Evolutionary conservation across 768 basidiomycete genomes (phyloP).

Genomic region (Tricholoma hemisulphureum): DNA sequence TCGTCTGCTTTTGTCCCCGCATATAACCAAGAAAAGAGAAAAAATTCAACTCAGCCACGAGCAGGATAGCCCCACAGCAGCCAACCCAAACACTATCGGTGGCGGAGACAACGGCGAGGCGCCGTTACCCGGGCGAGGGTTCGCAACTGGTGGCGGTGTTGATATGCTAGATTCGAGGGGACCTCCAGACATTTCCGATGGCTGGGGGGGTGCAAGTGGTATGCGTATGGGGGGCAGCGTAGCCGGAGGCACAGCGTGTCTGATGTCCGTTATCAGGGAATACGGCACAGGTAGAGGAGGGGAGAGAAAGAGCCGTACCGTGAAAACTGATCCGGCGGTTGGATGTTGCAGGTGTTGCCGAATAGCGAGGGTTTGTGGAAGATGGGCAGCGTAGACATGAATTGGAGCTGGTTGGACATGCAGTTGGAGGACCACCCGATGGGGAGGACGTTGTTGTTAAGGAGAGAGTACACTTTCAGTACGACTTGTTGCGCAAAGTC

Average conservation of each 20-base stretch:
- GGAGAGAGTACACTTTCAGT: conserved; percentile 22
- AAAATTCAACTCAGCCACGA: no score
- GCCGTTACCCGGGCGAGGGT: not conserved
- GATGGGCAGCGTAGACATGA: conserved; percentile 19
- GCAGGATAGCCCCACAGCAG: no score
- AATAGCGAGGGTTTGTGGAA: conserved; percentile 27
- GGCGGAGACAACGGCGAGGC: not conserved
- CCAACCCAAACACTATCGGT: no score
- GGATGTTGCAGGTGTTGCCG: conserved; percentile 24
- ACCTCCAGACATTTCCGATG: not conserved
- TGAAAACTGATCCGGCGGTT: conserved; percentile 7
- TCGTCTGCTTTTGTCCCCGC: no score
- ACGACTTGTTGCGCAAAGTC: conserved; percentile 33
- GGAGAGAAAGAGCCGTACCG: conserved; percentile 4
- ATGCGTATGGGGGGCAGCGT: not conserved
- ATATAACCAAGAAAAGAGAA: no score
- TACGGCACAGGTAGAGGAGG: not conserved
- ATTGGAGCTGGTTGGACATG: conserved; percentile 30
- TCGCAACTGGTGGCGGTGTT: not conserved
- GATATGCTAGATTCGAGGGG: not conserved
- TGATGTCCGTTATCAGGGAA: not conserved
- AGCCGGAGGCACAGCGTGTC: conserved; percentile 11
- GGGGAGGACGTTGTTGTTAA: conserved; percentile 22
- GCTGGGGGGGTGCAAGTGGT: not conserved
- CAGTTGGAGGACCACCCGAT: conserved; percentile 24